phyloP scores from a whole-genome alignment of 495 filamentous ascomycete species.

The Evernia prunastri region DNA sequence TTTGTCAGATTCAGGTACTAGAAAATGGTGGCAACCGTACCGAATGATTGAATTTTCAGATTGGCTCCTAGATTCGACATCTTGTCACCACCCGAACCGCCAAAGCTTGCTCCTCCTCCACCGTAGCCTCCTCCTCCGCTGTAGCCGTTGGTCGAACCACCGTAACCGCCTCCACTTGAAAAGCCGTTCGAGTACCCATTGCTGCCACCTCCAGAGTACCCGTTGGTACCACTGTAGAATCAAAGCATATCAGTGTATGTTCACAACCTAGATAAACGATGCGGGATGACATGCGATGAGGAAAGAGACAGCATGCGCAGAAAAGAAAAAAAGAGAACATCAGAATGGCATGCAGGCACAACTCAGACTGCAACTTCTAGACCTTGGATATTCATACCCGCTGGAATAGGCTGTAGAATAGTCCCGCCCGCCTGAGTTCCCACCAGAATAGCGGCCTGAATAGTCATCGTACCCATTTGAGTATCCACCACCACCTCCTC shows the following conservation, averaged over 20 bases:
- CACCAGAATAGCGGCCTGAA: constrained; percentile 20
- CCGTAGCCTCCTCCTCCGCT: constrained; percentile 43
- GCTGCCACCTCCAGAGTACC: constrained; percentile 35
- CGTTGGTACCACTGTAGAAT: constrained; percentile 41
- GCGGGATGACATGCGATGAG: not conserved
- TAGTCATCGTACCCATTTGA: constrained; percentile 39
- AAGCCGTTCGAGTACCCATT: constrained; percentile 50
- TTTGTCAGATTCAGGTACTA: constrained; percentile 11
- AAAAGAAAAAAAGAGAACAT: constrained; percentile 14
- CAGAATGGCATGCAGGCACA: constrained; percentile 20
- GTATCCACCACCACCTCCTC: constrained; percentile 40
- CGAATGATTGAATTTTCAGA: constrained; percentile 81
- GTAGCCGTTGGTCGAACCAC: constrained; percentile 34
- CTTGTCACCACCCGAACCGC: constrained; percentile 69
- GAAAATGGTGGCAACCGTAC: constrained; percentile 43
- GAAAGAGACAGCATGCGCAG: not conserved
- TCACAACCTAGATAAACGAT: not conserved
- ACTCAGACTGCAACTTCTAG: constrained; percentile 24
- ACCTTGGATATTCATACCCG: constrained; percentile 35
- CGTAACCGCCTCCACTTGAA: constrained; percentile 36
- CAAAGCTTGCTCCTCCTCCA: constrained; percentile 42
- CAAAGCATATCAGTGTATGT: constrained; percentile 25
- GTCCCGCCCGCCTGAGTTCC: constrained; percentile 27
- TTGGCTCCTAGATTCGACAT: constrained; percentile 87
- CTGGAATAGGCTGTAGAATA: constrained; percentile 30